phyloP scores from a whole-genome alignment of 2,329 filamentous ascomycete species.

The Parafenestella ontariensis region DNA sequence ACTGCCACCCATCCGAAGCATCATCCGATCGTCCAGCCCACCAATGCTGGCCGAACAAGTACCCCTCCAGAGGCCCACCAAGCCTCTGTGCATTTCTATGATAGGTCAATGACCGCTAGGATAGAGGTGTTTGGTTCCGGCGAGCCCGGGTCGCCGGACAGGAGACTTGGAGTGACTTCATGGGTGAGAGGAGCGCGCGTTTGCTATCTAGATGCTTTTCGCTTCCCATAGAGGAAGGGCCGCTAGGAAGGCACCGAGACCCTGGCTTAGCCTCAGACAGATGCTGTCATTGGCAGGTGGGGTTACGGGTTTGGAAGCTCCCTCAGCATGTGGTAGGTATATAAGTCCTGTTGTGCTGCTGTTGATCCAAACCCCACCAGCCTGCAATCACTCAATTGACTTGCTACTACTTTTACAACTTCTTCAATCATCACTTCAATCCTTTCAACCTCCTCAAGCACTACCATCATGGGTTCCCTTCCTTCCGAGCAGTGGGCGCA shows the following conservation, averaged over 20 bases:
- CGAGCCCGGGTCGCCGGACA: conserved; percentile 34
- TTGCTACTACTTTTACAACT: conserved; percentile 1
- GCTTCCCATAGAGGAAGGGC: conserved; percentile 12
- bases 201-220: conserved; percentile 17
- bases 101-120: conserved; percentile 16
- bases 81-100: conserved; percentile 8
- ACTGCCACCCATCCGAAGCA: conserved; percentile 40
- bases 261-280: not conserved
- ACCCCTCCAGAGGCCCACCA: conserved; percentile 34
- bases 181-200: conserved; percentile 30
- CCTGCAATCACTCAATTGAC: conserved; percentile 14
- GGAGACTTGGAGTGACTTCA: conserved; percentile 15
- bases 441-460: conserved; percentile 1
- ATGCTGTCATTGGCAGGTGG: conserved; percentile 11
- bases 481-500: conserved; percentile 90
- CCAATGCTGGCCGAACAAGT: conserved; percentile 16
- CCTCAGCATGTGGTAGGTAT: conserved; percentile 16
- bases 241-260: not conserved
- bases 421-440: conserved; percentile 6
- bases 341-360: conserved; percentile 21
- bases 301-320: conserved; percentile 15
- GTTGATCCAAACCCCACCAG: conserved; percentile 14
- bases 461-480: conserved; percentile 61
- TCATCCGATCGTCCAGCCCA: conserved; percentile 37
- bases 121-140: not conserved